Evolutionary conservation across 169 alveolate species (phyloP), one percentile per base, ranked within the genome.

Genomic region (Plasmodium malariae): DNA sequence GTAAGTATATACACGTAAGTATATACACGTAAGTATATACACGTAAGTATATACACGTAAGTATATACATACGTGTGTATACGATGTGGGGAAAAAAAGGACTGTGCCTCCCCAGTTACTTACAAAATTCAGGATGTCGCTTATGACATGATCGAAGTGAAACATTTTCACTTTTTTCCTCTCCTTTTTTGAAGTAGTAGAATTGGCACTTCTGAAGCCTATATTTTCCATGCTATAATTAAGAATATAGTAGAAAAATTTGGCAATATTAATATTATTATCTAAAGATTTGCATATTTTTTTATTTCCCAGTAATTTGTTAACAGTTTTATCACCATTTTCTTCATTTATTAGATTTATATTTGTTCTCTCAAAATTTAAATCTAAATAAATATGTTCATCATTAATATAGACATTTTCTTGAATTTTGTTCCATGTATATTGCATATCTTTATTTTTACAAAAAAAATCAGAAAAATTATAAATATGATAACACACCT

Each of bases 121-220:
- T 80, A 80, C 90, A 26, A 80, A 80, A 51, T 80, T 80, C 24
- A 80, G 65, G 40, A 80, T 67, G 36, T 80, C 85, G 6, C 63
- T 19, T 60, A 80, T 80, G 36, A 80, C 65, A 54, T 80, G 80
- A 57, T 80, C 90, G 36, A 80, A 80, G 34, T 80, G 90, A 70
- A 67, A 80, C 72, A 80, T 80, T 45, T 80, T 80, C 11, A 80
- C 34, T 36, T 80, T 80, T 32, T 80, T 80, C 49, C 40, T 55
- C 45, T 80, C 90, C 71, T 80, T 71, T 40, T 71, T 68, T 19
- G 83, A 65, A 30, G 59, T 32, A 11, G 59, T 9, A 28, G 28
- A 54, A 17, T 63, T 80, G 37, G 34, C 60, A 21, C 40, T 68
- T 67, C 49, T 26, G 54, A 5, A 43, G 37, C 21, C 40, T 6